phyloP scores from a whole-genome alignment of 225 moss, liverwort and hornwort species.

The Thuidium tamariscinum region DNA sequence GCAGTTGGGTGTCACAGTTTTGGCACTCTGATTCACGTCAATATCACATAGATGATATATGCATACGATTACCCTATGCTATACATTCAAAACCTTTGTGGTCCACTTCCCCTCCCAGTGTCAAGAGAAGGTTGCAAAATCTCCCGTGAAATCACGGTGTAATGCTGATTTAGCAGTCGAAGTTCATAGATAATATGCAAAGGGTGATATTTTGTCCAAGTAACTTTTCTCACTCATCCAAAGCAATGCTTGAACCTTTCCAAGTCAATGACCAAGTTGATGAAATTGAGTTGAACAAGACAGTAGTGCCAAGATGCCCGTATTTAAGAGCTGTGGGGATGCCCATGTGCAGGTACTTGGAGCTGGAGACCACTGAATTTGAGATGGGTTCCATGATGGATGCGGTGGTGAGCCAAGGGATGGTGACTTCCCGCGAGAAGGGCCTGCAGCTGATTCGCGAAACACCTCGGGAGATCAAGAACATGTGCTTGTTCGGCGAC shows the following conservation, averaged over 20 bases:
- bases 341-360: conserved; percentile 26
- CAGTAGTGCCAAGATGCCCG: background rate
- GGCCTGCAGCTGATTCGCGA: conserved; percentile 45
- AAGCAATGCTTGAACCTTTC: background rate
- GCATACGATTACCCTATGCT: no score
- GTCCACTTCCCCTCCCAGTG: background rate
- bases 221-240: background rate
- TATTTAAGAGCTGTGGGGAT: background rate
- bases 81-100: no score
- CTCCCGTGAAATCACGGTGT: background rate
- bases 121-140: background rate
- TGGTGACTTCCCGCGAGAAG: conserved; percentile 43
- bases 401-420: conserved; percentile 49
- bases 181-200: background rate
- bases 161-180: background rate
- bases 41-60: background rate
- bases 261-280: background rate
- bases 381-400: conserved; percentile 46
- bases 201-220: no score
- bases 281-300: background rate
- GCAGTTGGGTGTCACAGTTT: background rate
- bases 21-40: background rate
- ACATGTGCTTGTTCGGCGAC: conserved; percentile 40
- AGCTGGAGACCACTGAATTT: conserved; percentile 33
- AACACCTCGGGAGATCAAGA: conserved; percentile 33